phyloP scores from a whole-genome alignment of 139 green algal species.

The Nannochloris sp. region DNA sequence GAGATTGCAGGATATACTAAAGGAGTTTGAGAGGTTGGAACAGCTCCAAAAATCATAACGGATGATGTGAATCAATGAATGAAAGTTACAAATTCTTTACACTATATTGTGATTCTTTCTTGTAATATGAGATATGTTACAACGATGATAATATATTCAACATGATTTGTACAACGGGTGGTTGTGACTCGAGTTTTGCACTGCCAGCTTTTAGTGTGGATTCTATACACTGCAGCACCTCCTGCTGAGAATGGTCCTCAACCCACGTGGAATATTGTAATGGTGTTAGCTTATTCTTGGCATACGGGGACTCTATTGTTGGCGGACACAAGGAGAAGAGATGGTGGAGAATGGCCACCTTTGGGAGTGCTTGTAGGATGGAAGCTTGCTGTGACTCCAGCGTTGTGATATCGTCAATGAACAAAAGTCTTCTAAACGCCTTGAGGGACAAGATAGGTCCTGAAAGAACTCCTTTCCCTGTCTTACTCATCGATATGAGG shows the following conservation, averaged over 20 bases:
- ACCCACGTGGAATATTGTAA: conserved; percentile 86
- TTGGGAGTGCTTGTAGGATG: background rate
- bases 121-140: too few relatives aligned
- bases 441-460: conserved; percentile 45
- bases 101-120: too few relatives aligned
- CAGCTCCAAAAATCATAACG: conserved; percentile 30
- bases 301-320: conserved; percentile 60
- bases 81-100: background rate
- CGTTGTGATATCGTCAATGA: conserved; percentile 12
- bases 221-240: conserved; percentile 32
- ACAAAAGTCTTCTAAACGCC: conserved; percentile 62
- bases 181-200: background rate
- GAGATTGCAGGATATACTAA: conserved; percentile 38
- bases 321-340: conserved; percentile 66
- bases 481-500: conserved; percentile 48
- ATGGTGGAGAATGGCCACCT: conserved; percentile 65
- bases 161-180: background rate
- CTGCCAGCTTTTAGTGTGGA: conserved; percentile 20
- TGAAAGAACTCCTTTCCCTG: conserved; percentile 45
- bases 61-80: conserved; percentile 3
- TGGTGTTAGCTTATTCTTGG: conserved; percentile 50
- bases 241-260: conserved; percentile 61
- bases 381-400: conserved; percentile 57
- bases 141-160: too few relatives aligned
- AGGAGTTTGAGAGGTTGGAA: conserved; percentile 58